Evolutionary conservation across 2,329 filamentous ascomycete genomes (phyloP).

Genomic region (Stylonectria norvegica): DNA sequence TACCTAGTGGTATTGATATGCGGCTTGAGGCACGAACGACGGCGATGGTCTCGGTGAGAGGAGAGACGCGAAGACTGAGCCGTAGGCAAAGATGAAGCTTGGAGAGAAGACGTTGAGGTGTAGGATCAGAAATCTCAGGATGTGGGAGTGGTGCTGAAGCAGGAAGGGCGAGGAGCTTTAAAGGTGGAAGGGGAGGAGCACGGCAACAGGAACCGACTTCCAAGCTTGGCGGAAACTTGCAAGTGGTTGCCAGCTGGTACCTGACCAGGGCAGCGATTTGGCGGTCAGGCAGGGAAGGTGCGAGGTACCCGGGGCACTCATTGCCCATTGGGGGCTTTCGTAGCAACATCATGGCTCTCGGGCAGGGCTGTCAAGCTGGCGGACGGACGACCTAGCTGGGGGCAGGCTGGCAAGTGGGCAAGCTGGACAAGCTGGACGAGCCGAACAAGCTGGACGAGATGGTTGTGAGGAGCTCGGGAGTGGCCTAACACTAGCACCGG

Average conservation of each 20-base stretch:
- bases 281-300: conserved; percentile 20
- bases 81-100: conserved; percentile 10
- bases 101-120: conserved; percentile 22
- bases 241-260: conserved; percentile 16
- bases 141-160: conserved; percentile 11
- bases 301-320: neutral
- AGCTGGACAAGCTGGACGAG: too few relatives aligned
- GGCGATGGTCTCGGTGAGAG: conserved; percentile 18
- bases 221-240: conserved; percentile 20
- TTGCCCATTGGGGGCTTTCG: too few relatives aligned
- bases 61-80: conserved; percentile 8
- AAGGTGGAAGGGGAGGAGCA: conserved; percentile 18
- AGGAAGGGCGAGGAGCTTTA: conserved; percentile 24
- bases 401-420: too few relatives aligned
- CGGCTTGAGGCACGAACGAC: conserved; percentile 14
- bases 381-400: too few relatives aligned
- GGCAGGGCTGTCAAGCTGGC: too few relatives aligned
- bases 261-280: conserved; percentile 13
- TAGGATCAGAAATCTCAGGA: conserved; percentile 19
- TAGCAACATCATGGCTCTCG: conserved; percentile 5
- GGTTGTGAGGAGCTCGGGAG: too few relatives aligned
- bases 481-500: conserved; percentile 18
- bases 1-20: conserved; percentile 19
- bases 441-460: too few relatives aligned
- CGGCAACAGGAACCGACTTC: conserved; percentile 11